Evolutionary conservation across 2,329 filamentous ascomycete genomes (phyloP).

Genomic region (Penicillium sclerotiorum): DNA sequence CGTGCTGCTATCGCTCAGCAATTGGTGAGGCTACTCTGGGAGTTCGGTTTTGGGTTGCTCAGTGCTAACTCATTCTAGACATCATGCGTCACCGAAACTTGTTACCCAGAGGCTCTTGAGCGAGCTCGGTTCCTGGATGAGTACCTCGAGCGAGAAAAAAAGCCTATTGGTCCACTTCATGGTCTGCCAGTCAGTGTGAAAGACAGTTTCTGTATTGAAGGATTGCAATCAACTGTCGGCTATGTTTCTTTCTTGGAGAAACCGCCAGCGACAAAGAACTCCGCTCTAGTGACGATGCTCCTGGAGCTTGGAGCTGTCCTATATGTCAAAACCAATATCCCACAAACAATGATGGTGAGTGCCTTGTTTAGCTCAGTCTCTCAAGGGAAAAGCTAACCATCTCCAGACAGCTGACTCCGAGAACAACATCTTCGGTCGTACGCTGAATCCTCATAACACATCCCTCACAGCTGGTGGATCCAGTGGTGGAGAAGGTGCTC

Average conservation of each 20-base stretch:
- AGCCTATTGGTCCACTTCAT: slow-evolving; percentile 41
- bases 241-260: slow-evolving; percentile 28
- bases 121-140: slow-evolving; percentile 42
- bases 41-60: no score
- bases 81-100: slow-evolving; percentile 42
- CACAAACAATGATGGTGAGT: slow-evolving; percentile 36
- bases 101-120: slow-evolving; percentile 39
- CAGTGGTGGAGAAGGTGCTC: slow-evolving; percentile 39
- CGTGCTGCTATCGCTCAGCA: slow-evolving; percentile 44
- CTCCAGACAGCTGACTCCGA: slow-evolving; percentile 29
- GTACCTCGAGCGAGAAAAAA: slow-evolving; percentile 31
- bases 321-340: slow-evolving; percentile 39
- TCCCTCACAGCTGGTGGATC: slow-evolving; percentile 31
- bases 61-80: slow-evolving; percentile 16
- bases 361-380: neutral
- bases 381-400: neutral
- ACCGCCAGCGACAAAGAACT: slow-evolving; percentile 20
- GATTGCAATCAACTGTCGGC: slow-evolving; percentile 24
- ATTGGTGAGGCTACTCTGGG: slow-evolving; percentile 17
- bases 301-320: slow-evolving; percentile 32
- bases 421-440: slow-evolving; percentile 34
- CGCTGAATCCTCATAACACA: slow-evolving; percentile 33
- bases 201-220: slow-evolving; percentile 30
- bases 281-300: slow-evolving; percentile 27
- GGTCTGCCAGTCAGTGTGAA: slow-evolving; percentile 45